A percentile compares a stretch with the other conserved stretches of the same genome.
phyloP scores from a whole-genome alignment of 129 eudicot species.

The Logfia minima region DNA sequence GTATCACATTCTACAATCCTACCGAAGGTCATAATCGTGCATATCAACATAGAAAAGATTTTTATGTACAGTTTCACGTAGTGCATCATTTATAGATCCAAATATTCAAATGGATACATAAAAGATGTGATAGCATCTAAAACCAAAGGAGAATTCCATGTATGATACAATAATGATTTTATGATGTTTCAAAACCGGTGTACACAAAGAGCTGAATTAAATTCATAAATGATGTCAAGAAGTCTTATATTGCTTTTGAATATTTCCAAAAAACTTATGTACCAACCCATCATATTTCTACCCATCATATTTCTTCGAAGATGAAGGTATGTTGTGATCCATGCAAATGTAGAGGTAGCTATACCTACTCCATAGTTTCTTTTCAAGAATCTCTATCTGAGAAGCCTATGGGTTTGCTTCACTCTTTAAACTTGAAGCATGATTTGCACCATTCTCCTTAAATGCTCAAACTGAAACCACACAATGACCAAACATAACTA shows the following conservation, averaged over 20 bases:
- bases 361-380: constrained; percentile 32
- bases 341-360: constrained; percentile 14
- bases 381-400: constrained; percentile 29
- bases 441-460: constrained; percentile 32
- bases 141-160: constrained; percentile 9
- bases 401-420: constrained; percentile 26
- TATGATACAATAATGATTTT: neutral
- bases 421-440: constrained; percentile 31
- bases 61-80: neutral
- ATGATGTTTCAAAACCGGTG: neutral
- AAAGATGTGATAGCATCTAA: neutral
- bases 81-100: neutral
- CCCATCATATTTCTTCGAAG: neutral
- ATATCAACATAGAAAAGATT: neutral
- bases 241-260: neutral
- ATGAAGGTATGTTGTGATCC: constrained; percentile 8
- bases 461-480: constrained; percentile 33
- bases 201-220: constrained; percentile 2
- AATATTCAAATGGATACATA: neutral
- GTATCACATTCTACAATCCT: constrained; percentile 6
- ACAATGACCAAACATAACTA: constrained; percentile 27
- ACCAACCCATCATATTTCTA: neutral
- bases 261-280: neutral
- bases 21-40: constrained; percentile 6
- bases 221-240: constrained; percentile 1